Conservation (phyloP, 202 grass and related monocot genomes). For the Setaria italica region DNA sequence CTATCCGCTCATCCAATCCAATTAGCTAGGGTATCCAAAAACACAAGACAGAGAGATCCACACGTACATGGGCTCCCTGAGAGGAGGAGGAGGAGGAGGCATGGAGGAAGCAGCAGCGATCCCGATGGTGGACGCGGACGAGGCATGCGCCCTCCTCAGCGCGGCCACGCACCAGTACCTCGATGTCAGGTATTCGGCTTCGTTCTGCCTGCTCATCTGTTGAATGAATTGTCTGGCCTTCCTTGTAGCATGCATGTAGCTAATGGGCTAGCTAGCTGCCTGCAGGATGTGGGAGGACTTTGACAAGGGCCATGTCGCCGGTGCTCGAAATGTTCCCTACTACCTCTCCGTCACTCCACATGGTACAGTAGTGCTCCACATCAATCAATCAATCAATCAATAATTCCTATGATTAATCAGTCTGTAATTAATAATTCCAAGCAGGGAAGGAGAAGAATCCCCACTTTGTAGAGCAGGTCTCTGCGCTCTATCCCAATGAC, state of each 20-base stretch:
- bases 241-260: too few relatives aligned
- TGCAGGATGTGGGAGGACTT: conserved; percentile 71
- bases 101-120: neutral
- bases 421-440: too few relatives aligned
- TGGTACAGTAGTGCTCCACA: neutral
- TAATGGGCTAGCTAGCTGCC: too few relatives aligned
- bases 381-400: too few relatives aligned
- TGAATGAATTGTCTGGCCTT: too few relatives aligned
- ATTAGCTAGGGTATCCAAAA: too few relatives aligned
- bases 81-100: neutral
- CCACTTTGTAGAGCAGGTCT: conserved; percentile 65
- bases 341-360: conserved; percentile 67
- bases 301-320: conserved; percentile 63
- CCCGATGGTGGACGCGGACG: conserved; percentile 38
- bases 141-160: conserved; percentile 49
- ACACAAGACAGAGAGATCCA: too few relatives aligned
- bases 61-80: conserved; percentile 33
- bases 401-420: too few relatives aligned
- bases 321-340: conserved; percentile 67
- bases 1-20: too few relatives aligned
- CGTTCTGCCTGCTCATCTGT: too few relatives aligned
- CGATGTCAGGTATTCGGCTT: conserved; percentile 42
- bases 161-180: conserved; percentile 48
- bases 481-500: conserved; percentile 48
- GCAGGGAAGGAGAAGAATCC: conserved; percentile 74